Evolutionary conservation across 1,284 basidiomycete species (phyloP).

Genomic region (Cryptococcus sp.): DNA sequence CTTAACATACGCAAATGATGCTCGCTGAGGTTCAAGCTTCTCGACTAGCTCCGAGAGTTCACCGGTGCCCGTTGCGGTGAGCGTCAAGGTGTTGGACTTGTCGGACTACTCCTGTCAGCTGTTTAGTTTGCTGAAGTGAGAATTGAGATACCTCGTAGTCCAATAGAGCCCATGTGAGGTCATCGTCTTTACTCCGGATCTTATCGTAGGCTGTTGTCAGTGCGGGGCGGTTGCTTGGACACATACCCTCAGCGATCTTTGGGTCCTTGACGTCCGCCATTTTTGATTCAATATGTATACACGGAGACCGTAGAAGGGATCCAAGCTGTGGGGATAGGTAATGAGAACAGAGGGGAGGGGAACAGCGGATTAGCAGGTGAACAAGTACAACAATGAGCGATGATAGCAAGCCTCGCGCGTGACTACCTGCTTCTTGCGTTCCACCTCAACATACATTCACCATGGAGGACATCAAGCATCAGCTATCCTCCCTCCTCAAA

Average conservation of each 20-base stretch:
- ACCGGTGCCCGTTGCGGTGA: constrained; percentile 71
- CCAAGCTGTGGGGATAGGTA: too few species aligned
- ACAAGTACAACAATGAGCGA: too few species aligned
- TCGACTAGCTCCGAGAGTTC: constrained; percentile 72
- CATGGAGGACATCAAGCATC: too few species aligned
- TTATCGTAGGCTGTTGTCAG: constrained; percentile 67
- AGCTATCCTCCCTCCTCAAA: background rate
- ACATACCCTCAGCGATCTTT: constrained; percentile 68
- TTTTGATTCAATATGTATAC: constrained; percentile 2
- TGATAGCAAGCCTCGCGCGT: too few species aligned
- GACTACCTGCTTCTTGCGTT: too few species aligned
- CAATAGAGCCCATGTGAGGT: constrained; percentile 77
- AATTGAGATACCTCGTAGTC: constrained; percentile 67
- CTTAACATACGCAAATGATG: constrained; percentile 76
- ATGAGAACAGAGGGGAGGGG: too few species aligned
- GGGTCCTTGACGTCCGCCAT: constrained; percentile 83
- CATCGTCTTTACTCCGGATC: constrained; percentile 73
- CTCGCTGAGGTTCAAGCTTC: constrained; percentile 66
- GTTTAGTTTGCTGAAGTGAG: background rate
- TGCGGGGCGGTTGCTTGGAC: background rate
- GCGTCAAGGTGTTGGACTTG: constrained; percentile 72
- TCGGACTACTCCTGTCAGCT: constrained; percentile 57
- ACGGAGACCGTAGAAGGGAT: too few species aligned
- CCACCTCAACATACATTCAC: too few species aligned
- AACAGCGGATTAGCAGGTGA: too few species aligned